phyloP scores from a whole-genome alignment of 768 basidiomycete species.

The Paxillus ammoniavirescens region DNA sequence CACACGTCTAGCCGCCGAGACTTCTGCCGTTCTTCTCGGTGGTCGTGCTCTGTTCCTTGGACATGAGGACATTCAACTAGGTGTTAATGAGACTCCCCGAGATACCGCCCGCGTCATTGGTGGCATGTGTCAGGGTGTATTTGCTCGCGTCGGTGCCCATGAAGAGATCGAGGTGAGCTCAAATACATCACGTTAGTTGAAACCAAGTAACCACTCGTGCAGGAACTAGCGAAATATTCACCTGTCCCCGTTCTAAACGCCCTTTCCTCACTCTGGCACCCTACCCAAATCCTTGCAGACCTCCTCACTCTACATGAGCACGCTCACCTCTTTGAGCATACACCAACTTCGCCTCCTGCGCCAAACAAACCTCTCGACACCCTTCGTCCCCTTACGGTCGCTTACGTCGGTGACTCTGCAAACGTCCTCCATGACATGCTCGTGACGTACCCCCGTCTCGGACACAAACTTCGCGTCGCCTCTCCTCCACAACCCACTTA shows the following conservation, averaged over 20 bases:
- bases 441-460: conserved; percentile 88
- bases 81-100: conserved; percentile 85
- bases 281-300: conserved; percentile 93
- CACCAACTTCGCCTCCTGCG: conserved; percentile 11
- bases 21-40: conserved; percentile 73
- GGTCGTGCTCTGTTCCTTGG: conserved; percentile 91
- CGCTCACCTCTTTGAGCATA: conserved; percentile 49
- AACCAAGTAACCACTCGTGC: neutral
- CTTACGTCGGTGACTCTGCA: conserved; percentile 92
- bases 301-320: conserved; percentile 86
- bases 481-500: conserved; percentile 64
- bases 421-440: conserved; percentile 98
- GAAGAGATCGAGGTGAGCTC: conserved; percentile 81
- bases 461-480: conserved; percentile 83
- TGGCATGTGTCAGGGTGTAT: conserved; percentile 95
- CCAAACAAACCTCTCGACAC: conserved; percentile 38
- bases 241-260: conserved; percentile 96
- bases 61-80: conserved; percentile 87
- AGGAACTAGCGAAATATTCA: conserved; percentile 90
- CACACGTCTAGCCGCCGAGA: conserved; percentile 88
- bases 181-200: neutral
- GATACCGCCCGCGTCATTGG: conserved; percentile 89
- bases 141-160: conserved; percentile 93
- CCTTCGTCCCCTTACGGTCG: conserved; percentile 80
- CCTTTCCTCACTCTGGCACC: conserved; percentile 94